phyloP scores from a whole-genome alignment of 306 rosid species.

The Albizia julibrissin region DNA sequence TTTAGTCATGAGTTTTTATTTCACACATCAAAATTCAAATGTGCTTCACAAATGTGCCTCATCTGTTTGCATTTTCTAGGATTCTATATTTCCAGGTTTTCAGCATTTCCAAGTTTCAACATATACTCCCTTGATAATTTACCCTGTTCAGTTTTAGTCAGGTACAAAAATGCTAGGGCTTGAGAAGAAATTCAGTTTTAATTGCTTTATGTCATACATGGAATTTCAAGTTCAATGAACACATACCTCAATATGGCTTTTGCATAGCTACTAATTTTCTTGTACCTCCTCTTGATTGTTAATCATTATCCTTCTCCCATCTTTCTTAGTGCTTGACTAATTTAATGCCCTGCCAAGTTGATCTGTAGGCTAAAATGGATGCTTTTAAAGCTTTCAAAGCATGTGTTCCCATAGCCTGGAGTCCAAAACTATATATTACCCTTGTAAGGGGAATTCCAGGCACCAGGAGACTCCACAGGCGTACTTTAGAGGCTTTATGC shows the following conservation, averaged over 20 bases:
- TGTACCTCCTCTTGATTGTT: neutral
- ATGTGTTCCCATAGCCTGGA: slow-evolving; percentile 44
- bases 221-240: neutral
- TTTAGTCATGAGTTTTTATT: neutral
- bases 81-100: neutral
- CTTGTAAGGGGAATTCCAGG: slow-evolving; percentile 12
- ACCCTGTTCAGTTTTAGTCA: neutral
- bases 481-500: slow-evolving; percentile 6
- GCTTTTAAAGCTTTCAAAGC: slow-evolving; percentile 71
- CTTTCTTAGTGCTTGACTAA: neutral
- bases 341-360: neutral
- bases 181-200: neutral
- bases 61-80: neutral
- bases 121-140: neutral
- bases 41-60: neutral
- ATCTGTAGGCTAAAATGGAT: slow-evolving; percentile 41
- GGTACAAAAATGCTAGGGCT: neutral
- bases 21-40: neutral
- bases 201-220: neutral
- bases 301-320: neutral
- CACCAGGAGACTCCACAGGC: slow-evolving; percentile 15
- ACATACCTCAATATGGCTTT: neutral
- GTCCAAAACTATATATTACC: slow-evolving; percentile 1
- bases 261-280: neutral
- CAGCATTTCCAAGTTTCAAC: neutral